Base-by-base conservation (phyloP, 2,329 filamentous ascomycete genomes). In the Clonostachys sp. region DNA sequence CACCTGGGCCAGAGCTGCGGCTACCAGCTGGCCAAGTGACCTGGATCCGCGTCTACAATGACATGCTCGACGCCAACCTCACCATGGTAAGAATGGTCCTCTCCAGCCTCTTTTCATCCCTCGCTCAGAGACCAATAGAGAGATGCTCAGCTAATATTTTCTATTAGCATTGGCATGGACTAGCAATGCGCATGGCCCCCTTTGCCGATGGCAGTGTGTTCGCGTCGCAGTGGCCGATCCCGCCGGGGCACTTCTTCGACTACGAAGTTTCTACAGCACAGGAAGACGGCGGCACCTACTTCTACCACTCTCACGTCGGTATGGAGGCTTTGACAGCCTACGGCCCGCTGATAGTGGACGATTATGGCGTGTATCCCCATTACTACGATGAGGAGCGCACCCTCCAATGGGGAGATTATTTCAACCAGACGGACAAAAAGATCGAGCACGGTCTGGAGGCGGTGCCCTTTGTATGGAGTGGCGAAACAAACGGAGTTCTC, bases 221-320 rank as follows among this genome's bases (percentile, higher is more conserved):
- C 33, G 81, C 77, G 3, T 74, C 74, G 16, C 83, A 87, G 54
- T 87, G 83, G 83, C 81, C 83, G 0, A 85, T 87, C 36, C 74
- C 79, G 0, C 72, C 81, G 0, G 62, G 68, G 1, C 72, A 79
- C 49, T 87, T 78, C 63, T 87, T 87, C 60, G 84, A 87, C 63
- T 87, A 87, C 57, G 81, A 87, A 55, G 63, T 87, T 5, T 70
- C 71, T 14, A 74, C 80, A 0, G 61, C 75, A 5, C 41, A 59
- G 2, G 75, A 73, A 6, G 74, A 80, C 46, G 75, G 79, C 0
- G 84, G 83, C 5, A 81, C 81, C 0, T 87, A 85, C 56, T 86
- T 83, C 57, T 87, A 86, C 55, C 83, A 87, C 57, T 85, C 82
- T 0, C 84, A 87, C 51, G 71, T 86, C 14, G 81, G 74, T 0